Conservation (phyloP, 371 early-diverging fungal genomes). For the Mucor velutinosus region DNA sequence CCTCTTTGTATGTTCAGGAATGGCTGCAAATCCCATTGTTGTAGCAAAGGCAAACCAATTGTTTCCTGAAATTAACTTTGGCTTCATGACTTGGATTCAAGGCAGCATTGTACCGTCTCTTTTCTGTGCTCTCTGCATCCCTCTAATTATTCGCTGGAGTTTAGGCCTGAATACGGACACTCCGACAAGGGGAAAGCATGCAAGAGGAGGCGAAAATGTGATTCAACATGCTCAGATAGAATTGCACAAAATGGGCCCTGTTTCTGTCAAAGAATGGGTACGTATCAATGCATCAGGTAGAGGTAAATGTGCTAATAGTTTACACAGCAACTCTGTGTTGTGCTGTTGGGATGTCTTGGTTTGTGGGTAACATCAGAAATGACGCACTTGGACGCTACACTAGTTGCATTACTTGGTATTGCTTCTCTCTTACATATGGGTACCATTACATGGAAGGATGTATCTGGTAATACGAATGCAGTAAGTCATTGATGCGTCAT, state of each 20-base stretch:
- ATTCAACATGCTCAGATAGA: slow-evolving; percentile 25
- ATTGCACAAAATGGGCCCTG: slow-evolving; percentile 24
- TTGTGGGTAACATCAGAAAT: slow-evolving; percentile 72
- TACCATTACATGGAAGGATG: slow-evolving; percentile 73
- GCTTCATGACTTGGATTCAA: slow-evolving; percentile 59
- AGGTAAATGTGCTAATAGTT: background rate
- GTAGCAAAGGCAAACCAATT: slow-evolving; percentile 51
- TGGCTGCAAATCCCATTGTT: slow-evolving; percentile 75
- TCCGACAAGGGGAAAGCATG: slow-evolving; percentile 18
- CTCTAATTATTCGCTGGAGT: slow-evolving; percentile 37
- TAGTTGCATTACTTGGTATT: slow-evolving; percentile 72
- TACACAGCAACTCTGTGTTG: slow-evolving; percentile 51
- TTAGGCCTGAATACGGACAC: slow-evolving; percentile 26
- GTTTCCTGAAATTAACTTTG: slow-evolving; percentile 56
- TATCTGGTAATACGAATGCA: slow-evolving; percentile 68
- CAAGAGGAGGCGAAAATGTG: slow-evolving; percentile 22
- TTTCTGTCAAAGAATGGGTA: slow-evolving; percentile 30
- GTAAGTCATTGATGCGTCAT: slow-evolving; percentile 23
- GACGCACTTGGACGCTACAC: slow-evolving; percentile 65
- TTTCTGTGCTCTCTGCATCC: slow-evolving; percentile 41
- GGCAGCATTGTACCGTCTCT: slow-evolving; percentile 60
- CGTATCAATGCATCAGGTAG: background rate
- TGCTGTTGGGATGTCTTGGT: slow-evolving; percentile 60
- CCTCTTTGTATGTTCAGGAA: slow-evolving; percentile 31
- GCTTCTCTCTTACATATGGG: slow-evolving; percentile 56